phyloP scores from a whole-genome alignment of 2,329 filamentous ascomycete species.

The Zasmidium angulare region DNA sequence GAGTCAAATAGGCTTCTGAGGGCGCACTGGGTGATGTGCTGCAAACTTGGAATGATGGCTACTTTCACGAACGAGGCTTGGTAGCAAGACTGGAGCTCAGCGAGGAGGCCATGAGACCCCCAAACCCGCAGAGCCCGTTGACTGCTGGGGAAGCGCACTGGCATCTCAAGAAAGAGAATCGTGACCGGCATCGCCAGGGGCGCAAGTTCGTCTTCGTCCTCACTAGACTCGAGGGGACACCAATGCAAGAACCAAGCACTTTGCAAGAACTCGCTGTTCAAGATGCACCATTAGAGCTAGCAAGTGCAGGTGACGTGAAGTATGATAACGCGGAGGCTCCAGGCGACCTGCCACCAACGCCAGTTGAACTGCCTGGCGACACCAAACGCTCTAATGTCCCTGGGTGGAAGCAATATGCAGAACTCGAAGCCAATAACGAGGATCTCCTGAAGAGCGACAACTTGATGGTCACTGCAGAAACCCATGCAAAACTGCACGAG shows the following conservation, averaged over 20 bases:
- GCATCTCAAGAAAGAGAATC: slow-evolving; percentile 18
- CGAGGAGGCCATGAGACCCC: slow-evolving; percentile 19
- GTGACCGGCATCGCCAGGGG: slow-evolving; percentile 22
- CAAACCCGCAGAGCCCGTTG: slow-evolving; percentile 15
- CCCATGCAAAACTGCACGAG: not conserved
- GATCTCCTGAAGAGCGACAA: not conserved
- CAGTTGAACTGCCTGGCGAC: slow-evolving; percentile 7
- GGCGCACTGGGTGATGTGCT: slow-evolving; percentile 22
- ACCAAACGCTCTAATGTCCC: slow-evolving; percentile 8
- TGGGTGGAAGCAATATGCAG: slow-evolving; percentile 8
- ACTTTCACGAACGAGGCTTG: slow-evolving; percentile 25
- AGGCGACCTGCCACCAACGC: not conserved
- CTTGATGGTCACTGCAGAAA: slow-evolving; percentile 3
- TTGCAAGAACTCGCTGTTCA: not conserved
- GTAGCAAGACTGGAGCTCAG: slow-evolving; percentile 23
- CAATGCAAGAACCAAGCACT: not conserved
- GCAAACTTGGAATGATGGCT: slow-evolving; percentile 26
- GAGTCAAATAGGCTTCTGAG: slow-evolving; percentile 21
- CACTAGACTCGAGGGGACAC: slow-evolving; percentile 14
- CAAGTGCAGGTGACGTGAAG: not conserved
- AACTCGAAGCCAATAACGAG: slow-evolving; percentile 13
- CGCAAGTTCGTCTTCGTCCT: slow-evolving; percentile 27
- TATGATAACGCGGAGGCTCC: not conserved
- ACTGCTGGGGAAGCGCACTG: slow-evolving; percentile 15
- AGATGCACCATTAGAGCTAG: not conserved